Percentiles rank a stretch among this genome's conserved stretches.
These are phyloP conservation scores for Prunella vulgaris DNA, from an alignment of 257 asterid genomes.

Conservation along the genomic window DNA sequence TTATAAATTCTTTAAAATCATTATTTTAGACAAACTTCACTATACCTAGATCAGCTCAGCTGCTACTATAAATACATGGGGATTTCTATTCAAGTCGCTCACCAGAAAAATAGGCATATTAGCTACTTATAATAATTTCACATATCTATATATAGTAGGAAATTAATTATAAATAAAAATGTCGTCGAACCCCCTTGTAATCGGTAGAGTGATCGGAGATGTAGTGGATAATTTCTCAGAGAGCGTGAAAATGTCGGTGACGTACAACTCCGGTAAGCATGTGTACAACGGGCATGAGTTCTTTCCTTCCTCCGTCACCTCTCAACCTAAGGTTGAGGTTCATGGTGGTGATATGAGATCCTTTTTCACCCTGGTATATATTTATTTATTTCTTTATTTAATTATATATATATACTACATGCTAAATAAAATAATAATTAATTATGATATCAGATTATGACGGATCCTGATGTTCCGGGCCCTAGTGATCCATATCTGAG, in stretches of 20 bases:
- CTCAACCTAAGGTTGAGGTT: slow-evolving; percentile 71
- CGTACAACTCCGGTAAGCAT: slow-evolving; percentile 54
- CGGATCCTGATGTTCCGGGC: slow-evolving; percentile 74
- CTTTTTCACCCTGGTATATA: slow-evolving; percentile 67
- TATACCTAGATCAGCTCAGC: background rate
- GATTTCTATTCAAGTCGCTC: slow-evolving; percentile 27
- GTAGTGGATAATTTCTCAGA: slow-evolving; percentile 57
- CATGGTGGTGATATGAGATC: slow-evolving; percentile 78
- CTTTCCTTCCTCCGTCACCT: slow-evolving; percentile 54
- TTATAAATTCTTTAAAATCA: slow-evolving; percentile 13
- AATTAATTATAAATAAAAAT: slow-evolving; percentile 19
- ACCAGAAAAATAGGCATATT: background rate
- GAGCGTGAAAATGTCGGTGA: slow-evolving; percentile 52
- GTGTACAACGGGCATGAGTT: slow-evolving; percentile 85
- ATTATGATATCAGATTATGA: slow-evolving; percentile 44
- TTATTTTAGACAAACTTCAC: background rate
- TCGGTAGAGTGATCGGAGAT: slow-evolving; percentile 79
- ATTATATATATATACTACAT: no score
- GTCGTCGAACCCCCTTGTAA: slow-evolving; percentile 49
- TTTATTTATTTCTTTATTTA: no score
- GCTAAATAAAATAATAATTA: background rate
- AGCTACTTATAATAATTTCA: background rate
- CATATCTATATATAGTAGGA: background rate
- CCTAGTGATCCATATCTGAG: slow-evolving; percentile 74
- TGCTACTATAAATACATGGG: slow-evolving; percentile 45